A percentile compares a stretch with the other conserved stretches of the same genome.
phyloP scores from a whole-genome alignment of 1,284 basidiomycete species.

The Papiliotrema laurentii region DNA sequence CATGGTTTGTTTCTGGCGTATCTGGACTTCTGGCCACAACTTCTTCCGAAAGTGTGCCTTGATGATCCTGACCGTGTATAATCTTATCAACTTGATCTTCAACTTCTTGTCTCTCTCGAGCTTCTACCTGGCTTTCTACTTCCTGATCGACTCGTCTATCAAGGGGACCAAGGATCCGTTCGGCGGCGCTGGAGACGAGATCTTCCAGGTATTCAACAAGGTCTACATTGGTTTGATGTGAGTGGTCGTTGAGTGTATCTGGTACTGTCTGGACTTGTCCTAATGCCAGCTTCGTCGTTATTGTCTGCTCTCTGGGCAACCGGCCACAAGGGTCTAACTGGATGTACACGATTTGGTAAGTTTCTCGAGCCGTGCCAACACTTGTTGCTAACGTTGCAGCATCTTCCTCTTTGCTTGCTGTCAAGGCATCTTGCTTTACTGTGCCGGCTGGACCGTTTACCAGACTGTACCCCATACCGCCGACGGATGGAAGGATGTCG shows the following conservation, averaged over 20 bases:
- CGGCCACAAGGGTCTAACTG: slow-evolving; percentile 82
- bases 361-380: slow-evolving; percentile 71
- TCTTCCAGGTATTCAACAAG: slow-evolving; percentile 75
- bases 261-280: neutral
- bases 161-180: slow-evolving; percentile 63
- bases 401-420: slow-evolving; percentile 44
- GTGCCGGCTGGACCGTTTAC: slow-evolving; percentile 81
- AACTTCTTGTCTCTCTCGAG: slow-evolving; percentile 70
- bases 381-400: slow-evolving; percentile 50
- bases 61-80: slow-evolving; percentile 54
- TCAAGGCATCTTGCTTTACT: slow-evolving; percentile 59
- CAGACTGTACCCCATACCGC: slow-evolving; percentile 70
- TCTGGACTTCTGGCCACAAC: slow-evolving; percentile 86
- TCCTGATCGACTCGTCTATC: slow-evolving; percentile 64
- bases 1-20: slow-evolving; percentile 73
- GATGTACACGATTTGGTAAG: slow-evolving; percentile 68
- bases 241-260: slow-evolving; percentile 10
- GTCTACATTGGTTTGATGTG: slow-evolving; percentile 53
- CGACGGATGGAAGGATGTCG: slow-evolving; percentile 67
- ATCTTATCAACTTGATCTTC: slow-evolving; percentile 42
- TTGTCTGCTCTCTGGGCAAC: slow-evolving; percentile 59
- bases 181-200: slow-evolving; percentile 64
- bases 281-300: slow-evolving; percentile 27
- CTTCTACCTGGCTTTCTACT: slow-evolving; percentile 46
- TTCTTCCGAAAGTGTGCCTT: slow-evolving; percentile 77